Base-by-base conservation (phyloP, 208 protist genomes). In the Crithidia mellificae region DNA sequence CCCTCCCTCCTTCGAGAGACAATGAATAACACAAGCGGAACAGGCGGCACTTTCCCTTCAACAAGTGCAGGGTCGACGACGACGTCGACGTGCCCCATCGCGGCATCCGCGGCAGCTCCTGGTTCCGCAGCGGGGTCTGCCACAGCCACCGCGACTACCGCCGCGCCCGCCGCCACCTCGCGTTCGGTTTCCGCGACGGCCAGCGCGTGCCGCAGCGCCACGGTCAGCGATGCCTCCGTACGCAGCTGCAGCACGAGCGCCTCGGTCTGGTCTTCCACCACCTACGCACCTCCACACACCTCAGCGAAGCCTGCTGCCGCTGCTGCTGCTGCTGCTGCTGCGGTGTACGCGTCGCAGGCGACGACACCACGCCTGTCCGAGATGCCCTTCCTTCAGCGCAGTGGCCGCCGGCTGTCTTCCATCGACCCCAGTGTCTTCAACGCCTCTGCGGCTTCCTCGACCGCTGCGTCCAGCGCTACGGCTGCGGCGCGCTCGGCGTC, bases 371-470 rank as follows among this genome's bases (percentile, higher is more conserved):
- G 56, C 22, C 41, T 63, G 2, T 2, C 43, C 1, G 56, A 63
- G 17, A 30, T 63, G 29, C 57, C 57, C 1, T 25, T 24, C 47
- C 32, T 52, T 1, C 46, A 54, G 32, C 59, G 59, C 32, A 49
- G 30, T 15, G 59, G 59, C 47, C 59, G 59, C n/a, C 46, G 59
- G 9, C 56, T 63, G 25, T 49, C 56, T 17, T 63, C 56, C 19
- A 27, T 63, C 14, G 43, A 51, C 7, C 56, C 56, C n/a, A n/a
- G n/a, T n/a, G n/a, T n/a, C n/a, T n/a, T n/a, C n/a, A n/a, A n/a
- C n/a, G n/a, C n/a, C n/a, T n/a, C n/a, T n/a, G n/a, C n/a, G n/a
- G n/a, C n/a, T n/a, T n/a, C n/a, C n/a, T n/a, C n/a, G n/a, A 11
- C 56, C 46, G 29, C 12, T 49, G 22, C 24, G 52, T 22, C 36